Conservation (phyloP, 257 asterid species). For the Orobanche coerulescens region DNA sequence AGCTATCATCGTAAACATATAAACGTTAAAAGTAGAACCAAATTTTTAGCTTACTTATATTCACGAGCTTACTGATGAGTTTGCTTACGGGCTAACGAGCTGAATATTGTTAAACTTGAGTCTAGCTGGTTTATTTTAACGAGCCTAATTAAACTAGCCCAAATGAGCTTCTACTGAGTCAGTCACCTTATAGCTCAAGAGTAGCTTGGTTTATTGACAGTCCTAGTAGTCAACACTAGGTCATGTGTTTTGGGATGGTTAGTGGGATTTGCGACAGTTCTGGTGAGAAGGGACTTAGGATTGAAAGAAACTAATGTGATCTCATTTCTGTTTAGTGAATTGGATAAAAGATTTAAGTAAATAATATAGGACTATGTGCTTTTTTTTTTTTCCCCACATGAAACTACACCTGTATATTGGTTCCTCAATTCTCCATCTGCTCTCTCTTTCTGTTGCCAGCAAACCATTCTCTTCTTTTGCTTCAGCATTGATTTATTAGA, state of each 20-base stretch:
- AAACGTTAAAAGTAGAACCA: neutral
- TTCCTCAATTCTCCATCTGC: neutral
- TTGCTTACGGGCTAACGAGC: too few species aligned
- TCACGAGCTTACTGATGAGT: too few species aligned
- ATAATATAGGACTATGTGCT: neutral
- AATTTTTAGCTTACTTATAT: neutral
- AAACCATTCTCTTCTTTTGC: constrained; percentile 9
- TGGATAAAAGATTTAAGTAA: neutral
- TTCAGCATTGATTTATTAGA: neutral
- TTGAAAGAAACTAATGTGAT: neutral
- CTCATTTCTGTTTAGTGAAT: neutral
- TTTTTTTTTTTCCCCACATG: neutral
- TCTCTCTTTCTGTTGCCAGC: neutral
- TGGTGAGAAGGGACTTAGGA: neutral
- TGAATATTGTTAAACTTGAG: neutral
- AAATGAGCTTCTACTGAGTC: too few species aligned
- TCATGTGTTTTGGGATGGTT: too few species aligned
- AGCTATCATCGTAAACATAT: neutral
- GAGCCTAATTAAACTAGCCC: neutral
- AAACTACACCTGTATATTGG: neutral
- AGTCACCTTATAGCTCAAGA: too few species aligned
- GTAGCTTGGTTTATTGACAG: too few species aligned
- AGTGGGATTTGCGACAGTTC: neutral
- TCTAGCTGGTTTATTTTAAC: neutral
- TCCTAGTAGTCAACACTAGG: too few species aligned